Conservation (phyloP, 78 protist genomes). For the Protostelium mycophagum region DNA sequence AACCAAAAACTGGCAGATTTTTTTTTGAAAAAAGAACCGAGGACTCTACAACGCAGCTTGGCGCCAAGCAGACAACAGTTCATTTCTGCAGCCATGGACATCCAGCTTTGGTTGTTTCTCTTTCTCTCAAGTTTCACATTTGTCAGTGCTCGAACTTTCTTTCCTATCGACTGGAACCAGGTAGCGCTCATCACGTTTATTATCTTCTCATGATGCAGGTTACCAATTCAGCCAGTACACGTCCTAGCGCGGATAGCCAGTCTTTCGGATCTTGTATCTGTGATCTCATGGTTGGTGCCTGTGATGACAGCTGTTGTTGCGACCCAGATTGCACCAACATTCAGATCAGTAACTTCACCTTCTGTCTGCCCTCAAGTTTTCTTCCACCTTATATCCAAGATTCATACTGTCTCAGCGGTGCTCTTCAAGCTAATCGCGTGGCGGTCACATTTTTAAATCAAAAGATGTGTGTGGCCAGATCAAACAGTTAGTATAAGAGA, state of each 20-base stretch:
- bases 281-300: not conserved
- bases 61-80: not conserved
- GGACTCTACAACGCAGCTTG: not conserved
- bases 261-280: not conserved
- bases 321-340: not conserved
- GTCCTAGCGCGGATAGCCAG: not conserved
- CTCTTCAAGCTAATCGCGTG: not conserved
- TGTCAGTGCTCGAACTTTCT: too few species aligned
- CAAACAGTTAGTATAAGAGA: not conserved
- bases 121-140: too few species aligned
- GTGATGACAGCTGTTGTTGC: not conserved
- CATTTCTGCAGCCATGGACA: not conserved
- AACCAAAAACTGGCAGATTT: too few species aligned
- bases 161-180: not conserved
- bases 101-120: not conserved
- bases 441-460: not conserved
- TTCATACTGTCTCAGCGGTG: not conserved
- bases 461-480: not conserved
- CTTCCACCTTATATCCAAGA: not conserved
- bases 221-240: not conserved
- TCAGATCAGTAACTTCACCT: not conserved
- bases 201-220: not conserved
- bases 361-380: not conserved
- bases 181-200: not conserved
- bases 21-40: too few species aligned